Evolutionary conservation across 345 rosid species (phyloP), one percentile per base, ranked within the genome.

Genomic region (Eutrema japonicum): DNA sequence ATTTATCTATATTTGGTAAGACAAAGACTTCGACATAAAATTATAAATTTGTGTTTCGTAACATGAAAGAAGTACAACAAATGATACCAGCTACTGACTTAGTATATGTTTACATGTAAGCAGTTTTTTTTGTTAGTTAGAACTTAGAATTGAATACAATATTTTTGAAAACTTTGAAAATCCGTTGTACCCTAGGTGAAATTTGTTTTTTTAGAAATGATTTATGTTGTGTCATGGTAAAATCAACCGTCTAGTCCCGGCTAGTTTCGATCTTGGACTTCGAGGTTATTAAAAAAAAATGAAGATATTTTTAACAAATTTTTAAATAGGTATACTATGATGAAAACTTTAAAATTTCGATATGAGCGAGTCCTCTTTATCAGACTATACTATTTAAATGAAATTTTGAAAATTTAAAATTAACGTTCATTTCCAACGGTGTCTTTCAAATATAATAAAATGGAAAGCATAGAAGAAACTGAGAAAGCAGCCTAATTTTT

Each of bases 1-100:
- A 27, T 37, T 29, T 35, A 36, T 68, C 79, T 36, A 45, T 61
- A 75, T 62, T 61, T 68, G 57, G 64, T 61, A 68, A 45, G 79
- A 61, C 74, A 61, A 22, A 10, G 57, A 75, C 57, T 26, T 65
- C 26, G 40, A 47, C 40, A 64, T 22, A 38, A 29, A 16, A 50
- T 10, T 60, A n/a, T 26, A 30, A 14, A 51, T 35, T 10, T 54
- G 46, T 48, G 26, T 47, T 45, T 38, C 60, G 43, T 22, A 47
- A 29, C 16, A 48, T 48, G 61, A 30, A 58, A 48, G 8, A 51
- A 67, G 56, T 51, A 42, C 63, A 43, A 42, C 49, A 60, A 38
- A 60, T 14, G 6, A 4, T 62, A 33, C 37, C 45, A 64, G 64
- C 22, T 18, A 33, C 14, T 22, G 36, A 33, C 6, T 10, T 33